Evolutionary conservation across 1,284 basidiomycete species (phyloP), one percentile per base, ranked within the genome.

Genomic region (Blastosporella zonata): DNA sequence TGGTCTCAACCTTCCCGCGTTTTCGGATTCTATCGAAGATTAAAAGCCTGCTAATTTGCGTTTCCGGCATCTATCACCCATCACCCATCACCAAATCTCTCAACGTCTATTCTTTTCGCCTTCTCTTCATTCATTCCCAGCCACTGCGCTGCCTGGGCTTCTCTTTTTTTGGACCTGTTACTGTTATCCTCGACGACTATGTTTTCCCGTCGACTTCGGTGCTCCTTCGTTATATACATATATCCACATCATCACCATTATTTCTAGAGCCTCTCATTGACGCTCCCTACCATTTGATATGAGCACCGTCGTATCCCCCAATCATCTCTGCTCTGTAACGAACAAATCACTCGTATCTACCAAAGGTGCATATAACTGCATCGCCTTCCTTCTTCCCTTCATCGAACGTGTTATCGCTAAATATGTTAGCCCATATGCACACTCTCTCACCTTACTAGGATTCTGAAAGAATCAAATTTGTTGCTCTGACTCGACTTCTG

Each of bases 221-320:
- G 56, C 52, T 58, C 54, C 35, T 28, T 39, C 48, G 42, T 43
- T 55, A 20, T 17, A 36, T 49, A 50, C 50, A 50, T 53, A 40
- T 50, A n/a, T n/a, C n/a, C 28, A 39, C 44, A 53, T 27, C 44
- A 54, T 35, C 54, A 43, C 21, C 43, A 56, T 46, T 56, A 56
- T 62, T 62, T 56, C 50, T 27, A 4, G 35, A 45, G 28, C 39
- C 12, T 39, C 35, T 23, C 17, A 18, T 20, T 21, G 45, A 17
- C 15, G 40, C 39, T 49, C 61, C 49, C 50, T 50, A 40, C 49
- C 59, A 62, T 55, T 61, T 61, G 59, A 40, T 57, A 55, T 55
- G 58, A 60, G 60, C 59, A 58, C 54, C 60, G 62, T 64, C 60
- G 59, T 62, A 62, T 29, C 59, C 59, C 59, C 54, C n/a, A n/a